A percentile compares a stretch with the other conserved stretches of the same genome.
phyloP scores from a whole-genome alignment of 2,329 filamentous ascomycete species.

The Fusarium palustre region DNA sequence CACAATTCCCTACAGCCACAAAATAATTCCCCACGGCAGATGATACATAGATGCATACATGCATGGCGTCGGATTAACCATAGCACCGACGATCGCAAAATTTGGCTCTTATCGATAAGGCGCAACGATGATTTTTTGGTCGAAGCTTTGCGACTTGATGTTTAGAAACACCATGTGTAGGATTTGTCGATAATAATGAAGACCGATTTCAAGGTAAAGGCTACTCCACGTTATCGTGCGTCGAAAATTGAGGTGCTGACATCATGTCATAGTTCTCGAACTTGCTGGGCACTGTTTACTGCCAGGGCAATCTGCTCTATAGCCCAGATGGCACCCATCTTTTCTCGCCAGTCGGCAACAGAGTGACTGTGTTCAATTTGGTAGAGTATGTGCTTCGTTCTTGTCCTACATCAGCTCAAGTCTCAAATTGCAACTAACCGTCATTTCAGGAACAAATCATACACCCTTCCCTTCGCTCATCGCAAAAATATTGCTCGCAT shows the following conservation, averaged over 20 bases:
- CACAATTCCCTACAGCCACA: conserved; percentile 35
- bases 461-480: conserved; percentile 90
- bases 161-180: conserved; percentile 52
- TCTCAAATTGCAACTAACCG: conserved; percentile 49
- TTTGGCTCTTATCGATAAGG: conserved; percentile 53
- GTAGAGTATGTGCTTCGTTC: conserved; percentile 75
- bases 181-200: conserved; percentile 79
- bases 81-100: conserved; percentile 50
- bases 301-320: conserved; percentile 96
- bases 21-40: conserved; percentile 6
- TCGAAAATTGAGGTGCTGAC: neutral
- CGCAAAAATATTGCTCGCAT: conserved; percentile 92
- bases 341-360: conserved; percentile 95
- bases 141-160: conserved; percentile 41
- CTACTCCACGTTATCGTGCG: neutral
- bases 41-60: neutral
- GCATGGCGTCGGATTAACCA: conserved; percentile 50
- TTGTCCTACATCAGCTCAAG: neutral
- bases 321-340: conserved; percentile 96
- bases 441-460: conserved; percentile 78
- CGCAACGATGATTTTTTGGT: conserved; percentile 49
- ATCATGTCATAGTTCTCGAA: conserved; percentile 83
- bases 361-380: conserved; percentile 94
- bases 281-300: conserved; percentile 96
- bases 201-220: conserved; percentile 93